These are phyloP conservation scores for Magnaporthiopsis incrustans DNA, from an alignment of 2,329 filamentous ascomycete genomes.

Conservation along the genomic window DNA sequence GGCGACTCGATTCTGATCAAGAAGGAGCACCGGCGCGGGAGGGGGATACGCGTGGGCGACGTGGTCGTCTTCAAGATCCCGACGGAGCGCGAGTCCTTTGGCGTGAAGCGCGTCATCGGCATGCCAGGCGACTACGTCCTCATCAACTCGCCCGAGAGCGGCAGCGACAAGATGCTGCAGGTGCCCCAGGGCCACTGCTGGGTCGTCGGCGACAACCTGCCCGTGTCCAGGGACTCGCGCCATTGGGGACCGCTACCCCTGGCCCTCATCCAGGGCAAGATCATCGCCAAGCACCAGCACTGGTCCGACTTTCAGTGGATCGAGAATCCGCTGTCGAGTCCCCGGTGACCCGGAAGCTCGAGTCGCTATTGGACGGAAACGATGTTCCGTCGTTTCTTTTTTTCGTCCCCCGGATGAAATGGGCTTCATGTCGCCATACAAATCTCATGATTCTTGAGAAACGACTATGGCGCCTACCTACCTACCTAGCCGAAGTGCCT, in stretches of 20 bases:
- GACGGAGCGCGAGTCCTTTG: conserved; percentile 47
- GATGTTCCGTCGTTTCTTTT: no score
- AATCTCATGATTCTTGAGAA: no score
- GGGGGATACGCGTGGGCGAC: conserved; percentile 66
- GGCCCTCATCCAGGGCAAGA: conserved; percentile 75
- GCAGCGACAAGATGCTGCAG: conserved; percentile 53
- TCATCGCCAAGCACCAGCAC: conserved; percentile 44
- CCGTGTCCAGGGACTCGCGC: conserved; percentile 77
- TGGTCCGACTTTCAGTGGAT: conserved; percentile 44
- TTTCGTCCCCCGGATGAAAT: no score
- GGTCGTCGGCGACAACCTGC: conserved; percentile 80
- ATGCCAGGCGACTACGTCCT: conserved; percentile 71
- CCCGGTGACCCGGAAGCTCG: not conserved
- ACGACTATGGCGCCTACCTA: no score
- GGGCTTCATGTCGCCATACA: no score
- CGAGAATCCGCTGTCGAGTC: conserved; percentile 22
- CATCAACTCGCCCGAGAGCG: conserved; percentile 49
- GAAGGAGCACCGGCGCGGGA: conserved; percentile 60
- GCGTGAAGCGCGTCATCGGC: conserved; percentile 72
- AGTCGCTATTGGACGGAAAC: not conserved
- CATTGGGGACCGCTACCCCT: conserved; percentile 80
- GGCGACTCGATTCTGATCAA: conserved; percentile 65
- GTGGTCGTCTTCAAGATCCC: conserved; percentile 74
- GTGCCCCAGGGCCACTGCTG: conserved; percentile 90
- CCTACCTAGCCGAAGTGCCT: no score